phyloP scores from a whole-genome alignment of 2,329 filamentous ascomycete species.

The Aspergillus sp. region DNA sequence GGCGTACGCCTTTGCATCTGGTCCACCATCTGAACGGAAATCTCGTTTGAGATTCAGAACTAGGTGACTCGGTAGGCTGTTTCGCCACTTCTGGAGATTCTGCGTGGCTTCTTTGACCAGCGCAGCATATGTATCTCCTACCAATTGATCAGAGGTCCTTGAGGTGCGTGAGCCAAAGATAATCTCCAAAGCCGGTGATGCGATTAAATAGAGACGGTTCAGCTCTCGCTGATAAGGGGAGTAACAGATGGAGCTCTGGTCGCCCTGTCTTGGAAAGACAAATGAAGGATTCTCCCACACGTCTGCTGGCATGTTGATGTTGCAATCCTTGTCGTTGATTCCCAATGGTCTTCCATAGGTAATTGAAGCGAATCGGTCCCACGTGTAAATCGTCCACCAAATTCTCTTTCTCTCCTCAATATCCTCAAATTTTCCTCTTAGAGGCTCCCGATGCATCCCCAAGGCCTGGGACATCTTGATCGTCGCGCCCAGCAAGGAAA shows the following conservation, averaged over 20 bases:
- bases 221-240: conserved; percentile 19
- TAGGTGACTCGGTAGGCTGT: conserved; percentile 11
- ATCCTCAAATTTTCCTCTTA: conserved; percentile 14
- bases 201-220: conserved; percentile 19
- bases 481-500: conserved; percentile 32
- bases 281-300: conserved; percentile 27
- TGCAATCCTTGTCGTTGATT: conserved; percentile 38
- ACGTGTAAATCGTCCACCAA: conserved; percentile 40
- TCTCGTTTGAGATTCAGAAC: conserved; percentile 13
- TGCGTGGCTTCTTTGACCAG: conserved; percentile 14
- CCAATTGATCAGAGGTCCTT: conserved; percentile 10
- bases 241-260: conserved; percentile 13
- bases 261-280: neutral
- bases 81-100: conserved; percentile 14
- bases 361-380: conserved; percentile 37
- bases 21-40: conserved; percentile 4
- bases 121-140: conserved; percentile 12
- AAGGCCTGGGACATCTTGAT: conserved; percentile 32
- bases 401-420: conserved; percentile 34
- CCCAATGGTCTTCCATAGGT: conserved; percentile 37
- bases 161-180: conserved; percentile 20
- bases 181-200: conserved; percentile 15
- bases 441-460: conserved; percentile 25
- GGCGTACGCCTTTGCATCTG: conserved; percentile 12
- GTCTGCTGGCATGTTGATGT: conserved; percentile 27